Percentiles rank a stretch among this genome's conserved stretches.
phyloP scores from a whole-genome alignment of 2,329 filamentous ascomycete species.

The Hymenoscyphus fructigenus region DNA sequence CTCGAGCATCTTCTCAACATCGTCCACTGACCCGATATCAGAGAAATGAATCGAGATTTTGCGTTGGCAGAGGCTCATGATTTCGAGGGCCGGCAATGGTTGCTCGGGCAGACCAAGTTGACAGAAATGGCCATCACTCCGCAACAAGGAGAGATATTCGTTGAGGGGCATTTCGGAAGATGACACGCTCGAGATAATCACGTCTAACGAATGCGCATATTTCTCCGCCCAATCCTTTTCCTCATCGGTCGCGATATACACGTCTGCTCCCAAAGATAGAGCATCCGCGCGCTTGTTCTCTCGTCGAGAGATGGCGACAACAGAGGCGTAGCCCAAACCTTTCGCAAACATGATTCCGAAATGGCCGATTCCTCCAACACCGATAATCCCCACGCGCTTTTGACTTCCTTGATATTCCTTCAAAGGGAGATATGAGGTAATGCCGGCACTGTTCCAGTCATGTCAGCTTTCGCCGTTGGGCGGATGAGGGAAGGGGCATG shows the following conservation, averaged over 20 bases:
- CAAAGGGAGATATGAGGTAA: neutral
- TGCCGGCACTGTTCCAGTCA: neutral
- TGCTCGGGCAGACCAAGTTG: constrained; percentile 65
- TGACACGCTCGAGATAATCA: constrained; percentile 59
- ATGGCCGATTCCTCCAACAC: constrained; percentile 71
- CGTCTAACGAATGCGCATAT: constrained; percentile 50
- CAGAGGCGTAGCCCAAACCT: constrained; percentile 65
- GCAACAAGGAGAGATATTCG: constrained; percentile 59
- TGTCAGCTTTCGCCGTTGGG: too few species aligned
- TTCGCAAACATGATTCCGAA: constrained; percentile 68
- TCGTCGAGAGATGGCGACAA: constrained; percentile 47
- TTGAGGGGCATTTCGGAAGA: constrained; percentile 58
- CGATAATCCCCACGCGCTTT: constrained; percentile 67
- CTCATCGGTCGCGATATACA: neutral
- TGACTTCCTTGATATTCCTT: neutral
- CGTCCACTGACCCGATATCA: constrained; percentile 40
- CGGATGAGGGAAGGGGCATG: too few species aligned
- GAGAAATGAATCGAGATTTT: constrained; percentile 48
- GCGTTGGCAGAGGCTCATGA: constrained; percentile 52
- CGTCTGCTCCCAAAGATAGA: neutral
- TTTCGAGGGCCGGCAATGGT: constrained; percentile 42
- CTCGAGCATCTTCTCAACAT: constrained; percentile 60
- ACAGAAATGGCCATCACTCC: constrained; percentile 57
- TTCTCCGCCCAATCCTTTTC: constrained; percentile 50
- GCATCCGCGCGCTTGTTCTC: neutral